Percentiles rank a stretch among this genome's conserved stretches.
Evolutionary conservation across 176 grass and related monocot species (phyloP).

Genomic region (Eleusine indica): DNA sequence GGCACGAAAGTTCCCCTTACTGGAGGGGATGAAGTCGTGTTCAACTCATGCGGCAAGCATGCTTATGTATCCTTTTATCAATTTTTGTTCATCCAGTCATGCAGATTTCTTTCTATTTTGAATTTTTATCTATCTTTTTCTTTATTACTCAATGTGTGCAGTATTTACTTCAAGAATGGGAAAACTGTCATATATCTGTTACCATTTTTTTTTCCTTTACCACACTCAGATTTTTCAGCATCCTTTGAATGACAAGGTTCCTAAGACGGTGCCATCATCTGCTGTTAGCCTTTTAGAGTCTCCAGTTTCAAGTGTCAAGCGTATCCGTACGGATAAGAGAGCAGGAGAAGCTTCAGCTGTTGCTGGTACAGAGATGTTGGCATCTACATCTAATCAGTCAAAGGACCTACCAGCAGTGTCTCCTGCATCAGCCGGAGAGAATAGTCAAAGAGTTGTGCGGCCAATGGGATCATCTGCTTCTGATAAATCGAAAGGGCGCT

Average conservation of each 20-base stretch:
- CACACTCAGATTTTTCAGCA: constrained; percentile 92
- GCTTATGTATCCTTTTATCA: constrained; percentile 84
- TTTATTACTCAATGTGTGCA: constrained; percentile 22
- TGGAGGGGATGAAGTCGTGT: constrained; percentile 94
- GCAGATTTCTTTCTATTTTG: constrained; percentile 11
- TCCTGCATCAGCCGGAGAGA: constrained; percentile 45
- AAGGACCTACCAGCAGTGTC: constrained; percentile 52
- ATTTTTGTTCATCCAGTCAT: constrained; percentile 35
- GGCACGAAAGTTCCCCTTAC: constrained; percentile 64
- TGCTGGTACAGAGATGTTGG: constrained; percentile 77
- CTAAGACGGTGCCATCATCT: constrained; percentile 51
- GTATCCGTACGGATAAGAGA: constrained; percentile 67
- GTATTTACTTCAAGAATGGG: constrained; percentile 25
- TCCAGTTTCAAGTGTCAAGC: constrained; percentile 52
- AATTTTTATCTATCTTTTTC: constrained; percentile 18
- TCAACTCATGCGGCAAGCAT: constrained; percentile 76
- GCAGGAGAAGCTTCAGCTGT: constrained; percentile 61
- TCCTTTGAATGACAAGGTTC: constrained; percentile 72
- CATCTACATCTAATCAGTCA: constrained; percentile 66
- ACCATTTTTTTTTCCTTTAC: constrained; percentile 33
- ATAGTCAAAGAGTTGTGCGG: constrained; percentile 44
- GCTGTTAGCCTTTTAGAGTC: constrained; percentile 52
- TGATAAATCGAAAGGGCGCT: constrained; percentile 59
- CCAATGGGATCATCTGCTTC: constrained; percentile 54
- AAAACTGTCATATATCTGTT: constrained; percentile 34